Evolutionary conservation across 306 rosid species (phyloP).

Genomic region (barrel medic (Medicago truncatula)): DNA sequence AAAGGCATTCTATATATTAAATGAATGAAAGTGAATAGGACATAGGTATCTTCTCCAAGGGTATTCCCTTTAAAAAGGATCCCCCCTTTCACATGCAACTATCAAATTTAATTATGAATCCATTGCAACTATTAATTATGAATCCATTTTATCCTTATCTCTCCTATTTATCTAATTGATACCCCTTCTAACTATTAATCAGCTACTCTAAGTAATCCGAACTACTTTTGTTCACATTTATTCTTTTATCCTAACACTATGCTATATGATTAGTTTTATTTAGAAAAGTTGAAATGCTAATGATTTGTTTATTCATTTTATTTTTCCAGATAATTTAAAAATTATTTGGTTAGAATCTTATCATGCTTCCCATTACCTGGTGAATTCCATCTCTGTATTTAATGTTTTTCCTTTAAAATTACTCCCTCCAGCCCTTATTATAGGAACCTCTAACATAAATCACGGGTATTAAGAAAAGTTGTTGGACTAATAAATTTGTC

Average conservation of each 20-base stretch:
- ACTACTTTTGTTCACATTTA: background rate
- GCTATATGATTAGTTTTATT: too few species aligned
- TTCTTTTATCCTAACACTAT: background rate
- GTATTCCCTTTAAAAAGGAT: background rate
- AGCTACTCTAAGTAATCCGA: background rate
- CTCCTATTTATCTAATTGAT: background rate
- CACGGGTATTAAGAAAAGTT: too few species aligned
- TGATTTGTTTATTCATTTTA: too few species aligned
- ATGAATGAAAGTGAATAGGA: background rate
- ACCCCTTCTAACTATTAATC: background rate
- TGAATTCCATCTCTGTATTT: constrained; percentile 4
- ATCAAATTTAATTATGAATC: constrained; percentile 3
- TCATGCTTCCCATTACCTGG: constrained; percentile 1
- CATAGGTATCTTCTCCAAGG: constrained; percentile 9
- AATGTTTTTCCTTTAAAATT: constrained; percentile 19
- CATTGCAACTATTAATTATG: background rate
- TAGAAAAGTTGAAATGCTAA: too few species aligned
- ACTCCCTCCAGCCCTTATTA: background rate
- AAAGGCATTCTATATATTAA: constrained; percentile 7
- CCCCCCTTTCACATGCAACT: background rate
- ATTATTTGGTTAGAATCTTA: background rate
- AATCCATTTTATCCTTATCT: background rate
- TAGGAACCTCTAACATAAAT: too few species aligned
- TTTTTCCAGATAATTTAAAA: too few species aligned
- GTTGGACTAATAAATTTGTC: too few species aligned